Conservation (phyloP, 2,329 filamentous ascomycete species). For the Aspergillus tubingensis region DNA sequence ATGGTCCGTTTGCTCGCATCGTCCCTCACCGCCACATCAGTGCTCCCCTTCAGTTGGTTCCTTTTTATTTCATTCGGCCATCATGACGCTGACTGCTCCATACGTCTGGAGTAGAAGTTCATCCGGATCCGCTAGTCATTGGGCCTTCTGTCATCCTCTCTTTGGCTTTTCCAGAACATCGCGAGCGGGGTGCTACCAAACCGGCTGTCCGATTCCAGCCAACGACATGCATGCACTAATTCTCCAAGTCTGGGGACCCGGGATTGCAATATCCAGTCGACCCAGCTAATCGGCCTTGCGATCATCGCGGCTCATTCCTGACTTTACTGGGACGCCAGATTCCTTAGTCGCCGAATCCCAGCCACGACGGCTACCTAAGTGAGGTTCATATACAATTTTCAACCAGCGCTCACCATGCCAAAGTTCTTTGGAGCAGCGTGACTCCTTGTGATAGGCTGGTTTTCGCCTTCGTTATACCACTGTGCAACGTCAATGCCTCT, state of each 20-base stretch:
- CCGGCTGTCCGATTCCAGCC: neutral
- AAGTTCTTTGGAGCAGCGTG: neutral
- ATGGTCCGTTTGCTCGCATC: slow-evolving; percentile 21
- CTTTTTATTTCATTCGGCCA: slow-evolving; percentile 2
- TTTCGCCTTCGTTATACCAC: neutral
- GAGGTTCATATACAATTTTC: neutral
- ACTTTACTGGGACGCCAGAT: neutral
- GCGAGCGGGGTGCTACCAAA: slow-evolving; percentile 7
- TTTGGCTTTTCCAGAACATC: slow-evolving; percentile 21
- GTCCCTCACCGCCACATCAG: slow-evolving; percentile 28
- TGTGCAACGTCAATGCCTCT: neutral
- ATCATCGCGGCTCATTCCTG: slow-evolving; percentile 16
- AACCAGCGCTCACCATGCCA: neutral
- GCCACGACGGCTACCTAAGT: neutral
- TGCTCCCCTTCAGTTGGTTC: slow-evolving; percentile 4
- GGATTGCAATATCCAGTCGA: neutral
- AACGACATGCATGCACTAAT: slow-evolving; percentile 1
- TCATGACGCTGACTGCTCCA: neutral
- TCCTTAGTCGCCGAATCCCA: neutral
- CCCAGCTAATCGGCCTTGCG: neutral
- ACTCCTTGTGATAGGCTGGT: neutral
- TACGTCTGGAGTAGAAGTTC: neutral
- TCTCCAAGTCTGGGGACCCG: neutral
- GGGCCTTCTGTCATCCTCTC: slow-evolving; percentile 6
- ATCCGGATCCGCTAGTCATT: slow-evolving; percentile 13